Conservation (phyloP, 306 rosid genomes). For the Lablab purpureus region DNA sequence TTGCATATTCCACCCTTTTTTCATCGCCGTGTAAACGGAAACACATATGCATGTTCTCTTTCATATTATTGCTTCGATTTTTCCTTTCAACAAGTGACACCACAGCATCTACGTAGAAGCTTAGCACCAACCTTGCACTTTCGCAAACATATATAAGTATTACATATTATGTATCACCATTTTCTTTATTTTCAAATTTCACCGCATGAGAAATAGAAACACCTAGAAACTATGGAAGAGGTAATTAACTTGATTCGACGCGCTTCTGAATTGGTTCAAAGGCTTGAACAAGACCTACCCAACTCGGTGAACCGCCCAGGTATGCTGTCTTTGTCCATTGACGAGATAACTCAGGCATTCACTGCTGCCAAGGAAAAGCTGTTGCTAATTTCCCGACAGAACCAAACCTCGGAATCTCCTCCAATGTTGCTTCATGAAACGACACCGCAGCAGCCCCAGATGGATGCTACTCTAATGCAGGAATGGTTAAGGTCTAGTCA, state of each 20-base stretch:
- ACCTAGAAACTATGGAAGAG: constrained; percentile 57
- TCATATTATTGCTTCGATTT: neutral
- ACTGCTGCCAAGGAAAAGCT: constrained; percentile 46
- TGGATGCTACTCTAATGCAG: constrained; percentile 39
- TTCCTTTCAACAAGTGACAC: neutral
- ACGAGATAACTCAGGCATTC: constrained; percentile 51
- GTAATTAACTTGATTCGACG: constrained; percentile 33
- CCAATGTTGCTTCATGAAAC: constrained; percentile 9
- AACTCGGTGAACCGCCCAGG: constrained; percentile 45
- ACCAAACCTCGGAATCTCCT: neutral
- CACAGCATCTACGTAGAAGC: constrained; percentile 35
- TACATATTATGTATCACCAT: neutral
- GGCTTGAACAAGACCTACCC: constrained; percentile 52
- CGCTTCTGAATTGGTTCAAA: constrained; percentile 59
- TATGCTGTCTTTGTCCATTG: constrained; percentile 45
- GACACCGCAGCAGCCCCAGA: constrained; percentile 5
- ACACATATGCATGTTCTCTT: neutral
- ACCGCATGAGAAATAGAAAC: neutral
- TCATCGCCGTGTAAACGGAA: constrained; percentile 53
- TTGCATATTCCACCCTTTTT: neutral
- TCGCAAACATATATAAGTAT: neutral
- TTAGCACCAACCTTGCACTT: neutral
- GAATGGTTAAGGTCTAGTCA: constrained; percentile 48
- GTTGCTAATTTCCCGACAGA: neutral
- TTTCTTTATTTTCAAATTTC: neutral